Evolutionary conservation across 208 protist species (phyloP).

Genomic region (Trypanosoma vivax): DNA sequence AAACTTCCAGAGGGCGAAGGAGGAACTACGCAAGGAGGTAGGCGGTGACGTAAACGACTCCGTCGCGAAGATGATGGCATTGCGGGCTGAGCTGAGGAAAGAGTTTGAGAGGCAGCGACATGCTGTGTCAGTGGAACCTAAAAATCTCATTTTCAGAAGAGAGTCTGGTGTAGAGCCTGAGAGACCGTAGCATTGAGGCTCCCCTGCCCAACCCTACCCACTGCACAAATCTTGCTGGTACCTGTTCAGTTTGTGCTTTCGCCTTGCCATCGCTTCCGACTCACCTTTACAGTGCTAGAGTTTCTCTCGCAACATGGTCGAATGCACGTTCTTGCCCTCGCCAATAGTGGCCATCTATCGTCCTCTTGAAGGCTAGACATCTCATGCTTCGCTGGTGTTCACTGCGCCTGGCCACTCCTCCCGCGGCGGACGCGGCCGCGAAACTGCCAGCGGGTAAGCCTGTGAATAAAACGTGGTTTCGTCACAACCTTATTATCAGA

Average conservation of each 20-base stretch:
- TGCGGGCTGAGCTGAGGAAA: slow-evolving; percentile 29
- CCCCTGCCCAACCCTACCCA: not conserved
- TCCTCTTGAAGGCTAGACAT: slow-evolving; percentile 12
- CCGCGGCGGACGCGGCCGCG: slow-evolving; percentile 74
- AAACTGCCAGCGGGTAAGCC: slow-evolving; percentile 84
- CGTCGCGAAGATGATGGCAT: slow-evolving; percentile 54
- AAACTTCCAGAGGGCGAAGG: slow-evolving; percentile 57
- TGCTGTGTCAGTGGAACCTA: slow-evolving; percentile 30
- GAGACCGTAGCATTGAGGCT: slow-evolving; percentile 20
- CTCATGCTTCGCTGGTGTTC: slow-evolving; percentile 34
- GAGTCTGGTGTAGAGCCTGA: slow-evolving; percentile 29
- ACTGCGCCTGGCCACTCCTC: slow-evolving; percentile 32
- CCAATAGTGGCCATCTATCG: not conserved
- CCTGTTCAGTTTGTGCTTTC: no score
- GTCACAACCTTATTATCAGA: slow-evolving; percentile 81
- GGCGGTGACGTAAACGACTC: slow-evolving; percentile 55
- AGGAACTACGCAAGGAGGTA: slow-evolving; percentile 66
- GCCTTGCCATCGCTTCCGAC: no score
- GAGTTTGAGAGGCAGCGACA: slow-evolving; percentile 28
- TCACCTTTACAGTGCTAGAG: no score
- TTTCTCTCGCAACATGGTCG: no score
- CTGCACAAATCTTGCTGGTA: no score
- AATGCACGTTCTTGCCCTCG: no score
- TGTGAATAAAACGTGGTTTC: slow-evolving; percentile 79
- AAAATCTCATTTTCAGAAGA: slow-evolving; percentile 45